A percentile compares a stretch with the other conserved stretches of the same genome.
These are phyloP conservation scores for Mortierella sp. DNA, from an alignment of 371 early-diverging fungal genomes.

Conservation along the genomic window DNA sequence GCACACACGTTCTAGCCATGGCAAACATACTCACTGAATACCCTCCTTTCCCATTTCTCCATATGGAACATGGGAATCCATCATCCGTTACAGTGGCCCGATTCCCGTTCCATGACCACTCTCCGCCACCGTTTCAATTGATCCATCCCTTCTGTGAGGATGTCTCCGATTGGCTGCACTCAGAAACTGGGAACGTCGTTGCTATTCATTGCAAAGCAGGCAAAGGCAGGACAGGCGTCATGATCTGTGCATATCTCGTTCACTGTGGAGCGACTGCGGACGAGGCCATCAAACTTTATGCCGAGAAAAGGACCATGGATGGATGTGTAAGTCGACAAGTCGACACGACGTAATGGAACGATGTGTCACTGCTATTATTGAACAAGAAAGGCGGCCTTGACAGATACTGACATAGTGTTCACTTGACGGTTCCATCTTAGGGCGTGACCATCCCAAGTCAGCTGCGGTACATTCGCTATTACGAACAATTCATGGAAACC, in stretches of 20 bases:
- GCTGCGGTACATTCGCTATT: conserved; percentile 70
- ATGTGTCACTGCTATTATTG: too few relatives aligned
- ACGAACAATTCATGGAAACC: conserved; percentile 57
- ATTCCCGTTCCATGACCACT: conserved; percentile 76
- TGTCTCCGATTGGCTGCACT: conserved; percentile 65
- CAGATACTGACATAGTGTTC: too few relatives aligned
- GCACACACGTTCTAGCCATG: too few relatives aligned
- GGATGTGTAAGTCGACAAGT: conserved; percentile 55
- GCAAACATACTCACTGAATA: background rate
- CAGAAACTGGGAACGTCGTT: conserved; percentile 61
- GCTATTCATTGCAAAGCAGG: conserved; percentile 85
- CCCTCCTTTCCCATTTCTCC: too few relatives aligned
- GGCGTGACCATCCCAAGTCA: conserved; percentile 79
- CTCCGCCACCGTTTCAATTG: conserved; percentile 69
- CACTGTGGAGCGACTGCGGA: conserved; percentile 58
- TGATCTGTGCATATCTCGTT: conserved; percentile 70
- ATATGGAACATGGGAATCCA: too few relatives aligned
- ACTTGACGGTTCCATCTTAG: conserved; percentile 29
- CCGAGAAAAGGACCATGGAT: conserved; percentile 61
- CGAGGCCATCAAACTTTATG: conserved; percentile 70
- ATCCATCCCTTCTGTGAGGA: conserved; percentile 68
- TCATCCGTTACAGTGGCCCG: conserved; percentile 48
- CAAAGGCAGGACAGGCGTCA: conserved; percentile 81
- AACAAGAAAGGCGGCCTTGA: too few relatives aligned
- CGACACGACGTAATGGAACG: too few relatives aligned